A percentile compares a stretch with the other conserved stretches of the same genome.
phyloP scores from a whole-genome alignment of 192 early-diverging fungal genomes.

The Coemansia sp. region DNA sequence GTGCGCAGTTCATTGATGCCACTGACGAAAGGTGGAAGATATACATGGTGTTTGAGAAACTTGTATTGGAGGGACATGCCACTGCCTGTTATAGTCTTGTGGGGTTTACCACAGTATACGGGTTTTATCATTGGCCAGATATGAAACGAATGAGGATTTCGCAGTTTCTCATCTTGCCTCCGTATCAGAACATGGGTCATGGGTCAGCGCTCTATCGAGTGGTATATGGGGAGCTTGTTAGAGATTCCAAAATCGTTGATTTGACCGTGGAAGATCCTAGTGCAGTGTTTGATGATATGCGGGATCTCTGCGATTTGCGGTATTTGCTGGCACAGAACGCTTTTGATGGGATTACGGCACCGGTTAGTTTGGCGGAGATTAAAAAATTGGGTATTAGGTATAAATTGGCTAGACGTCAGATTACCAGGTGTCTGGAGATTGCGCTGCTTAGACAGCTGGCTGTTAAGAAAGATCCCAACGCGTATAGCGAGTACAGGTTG shows the following conservation, averaged over 20 bases:
- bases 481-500: conserved; percentile 65
- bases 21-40: conserved; percentile 84
- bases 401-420: conserved; percentile 85
- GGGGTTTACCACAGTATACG: conserved; percentile 84
- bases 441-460: conserved; percentile 65
- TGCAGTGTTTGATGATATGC: conserved; percentile 81
- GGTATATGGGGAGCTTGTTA: conserved; percentile 52
- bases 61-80: conserved; percentile 41
- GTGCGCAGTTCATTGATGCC: conserved; percentile 81
- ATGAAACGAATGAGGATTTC: conserved; percentile 82
- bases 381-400: conserved; percentile 58
- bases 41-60: conserved; percentile 63
- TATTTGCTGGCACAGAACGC: conserved; percentile 59
- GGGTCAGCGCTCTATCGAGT: conserved; percentile 72
- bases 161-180: conserved; percentile 93
- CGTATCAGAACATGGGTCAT: conserved; percentile 82
- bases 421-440: conserved; percentile 83
- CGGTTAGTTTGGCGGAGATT: conserved; percentile 59
- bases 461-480: conserved; percentile 47
- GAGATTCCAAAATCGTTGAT: conserved; percentile 26
- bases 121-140: conserved; percentile 84
- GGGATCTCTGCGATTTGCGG: conserved; percentile 82
- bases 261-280: conserved; percentile 89
- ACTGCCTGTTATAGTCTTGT: conserved; percentile 66
- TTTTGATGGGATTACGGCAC: conserved; percentile 64